Percentiles rank a stretch among this genome's conserved stretches.
Conservation (phyloP, 1,139 yeast species). For the Saccharomycopsis crataegensis region DNA sequence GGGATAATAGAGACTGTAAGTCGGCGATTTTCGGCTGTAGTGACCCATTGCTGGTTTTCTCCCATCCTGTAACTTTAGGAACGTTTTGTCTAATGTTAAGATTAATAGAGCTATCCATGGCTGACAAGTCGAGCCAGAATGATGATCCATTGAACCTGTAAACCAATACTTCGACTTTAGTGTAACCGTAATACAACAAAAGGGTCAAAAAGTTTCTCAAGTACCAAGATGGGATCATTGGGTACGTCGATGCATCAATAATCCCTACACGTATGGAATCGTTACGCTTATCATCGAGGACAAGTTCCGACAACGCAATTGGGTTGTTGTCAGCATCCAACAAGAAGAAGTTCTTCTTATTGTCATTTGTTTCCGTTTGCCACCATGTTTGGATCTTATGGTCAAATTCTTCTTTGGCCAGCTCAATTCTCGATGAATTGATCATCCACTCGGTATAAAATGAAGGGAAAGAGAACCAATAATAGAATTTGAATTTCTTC, state of each 20-base stretch:
- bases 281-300: slow-evolving; percentile 20
- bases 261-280: slow-evolving; percentile 37
- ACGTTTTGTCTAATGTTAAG: slow-evolving; percentile 15
- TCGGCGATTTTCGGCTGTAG: slow-evolving; percentile 80
- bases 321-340: slow-evolving; percentile 21
- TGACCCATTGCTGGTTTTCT: slow-evolving; percentile 64
- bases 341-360: slow-evolving; percentile 23
- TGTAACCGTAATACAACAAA: slow-evolving; percentile 37
- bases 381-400: slow-evolving; percentile 20
- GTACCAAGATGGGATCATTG: slow-evolving; percentile 48
- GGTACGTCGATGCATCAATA: slow-evolving; percentile 51
- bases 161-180: slow-evolving; percentile 36
- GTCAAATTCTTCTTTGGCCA: background rate
- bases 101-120: slow-evolving; percentile 12
- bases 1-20: slow-evolving; percentile 72
- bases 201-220: slow-evolving; percentile 58
- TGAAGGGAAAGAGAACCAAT: slow-evolving; percentile 84
- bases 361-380: slow-evolving; percentile 9
- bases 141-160: slow-evolving; percentile 27
- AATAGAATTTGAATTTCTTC: slow-evolving; percentile 78
- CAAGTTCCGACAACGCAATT: slow-evolving; percentile 20
- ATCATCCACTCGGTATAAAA: slow-evolving; percentile 41
- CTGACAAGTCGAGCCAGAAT: slow-evolving; percentile 23
- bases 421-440: background rate
- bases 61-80: slow-evolving; percentile 76